phyloP scores from a whole-genome alignment of 768 basidiomycete genomes.

The Suillus luteus region DNA sequence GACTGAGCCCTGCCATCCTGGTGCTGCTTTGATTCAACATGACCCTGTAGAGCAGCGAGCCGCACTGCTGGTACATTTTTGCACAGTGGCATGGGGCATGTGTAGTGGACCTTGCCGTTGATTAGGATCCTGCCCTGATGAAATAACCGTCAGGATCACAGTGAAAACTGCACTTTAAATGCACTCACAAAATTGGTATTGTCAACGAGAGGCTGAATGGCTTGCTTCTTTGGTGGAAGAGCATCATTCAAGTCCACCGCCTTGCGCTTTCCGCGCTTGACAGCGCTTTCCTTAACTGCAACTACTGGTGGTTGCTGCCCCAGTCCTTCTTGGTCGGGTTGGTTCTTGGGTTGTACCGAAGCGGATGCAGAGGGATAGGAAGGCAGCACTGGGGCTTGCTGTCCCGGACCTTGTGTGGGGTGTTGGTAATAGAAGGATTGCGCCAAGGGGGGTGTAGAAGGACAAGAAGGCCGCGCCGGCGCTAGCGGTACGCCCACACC shows the following conservation, averaged over 20 bases:
- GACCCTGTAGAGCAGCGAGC: too few species aligned
- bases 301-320: not conserved
- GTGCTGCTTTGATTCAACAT: not conserved
- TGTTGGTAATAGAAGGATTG: not conserved
- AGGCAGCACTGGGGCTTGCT: too few species aligned
- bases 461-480: not conserved
- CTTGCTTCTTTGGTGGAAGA: not conserved
- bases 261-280: not conserved
- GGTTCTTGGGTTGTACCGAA: not conserved
- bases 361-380: not conserved
- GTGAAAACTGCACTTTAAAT: not conserved
- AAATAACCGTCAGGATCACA: not conserved
- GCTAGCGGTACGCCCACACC: not conserved
- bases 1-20: too few species aligned
- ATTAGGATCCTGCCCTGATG: not conserved
- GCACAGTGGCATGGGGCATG: not conserved
- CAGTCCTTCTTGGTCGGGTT: not conserved
- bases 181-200: not conserved
- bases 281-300: not conserved
- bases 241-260: not conserved
- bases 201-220: not conserved
- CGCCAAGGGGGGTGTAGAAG: not conserved
- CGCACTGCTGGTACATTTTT: not conserved
- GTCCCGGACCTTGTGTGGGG: not conserved
- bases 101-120: not conserved